Evolutionary conservation across 2,329 filamentous ascomycete genomes (phyloP), one percentile per base, ranked within the genome.

Genomic region (Venturia nashicola): DNA sequence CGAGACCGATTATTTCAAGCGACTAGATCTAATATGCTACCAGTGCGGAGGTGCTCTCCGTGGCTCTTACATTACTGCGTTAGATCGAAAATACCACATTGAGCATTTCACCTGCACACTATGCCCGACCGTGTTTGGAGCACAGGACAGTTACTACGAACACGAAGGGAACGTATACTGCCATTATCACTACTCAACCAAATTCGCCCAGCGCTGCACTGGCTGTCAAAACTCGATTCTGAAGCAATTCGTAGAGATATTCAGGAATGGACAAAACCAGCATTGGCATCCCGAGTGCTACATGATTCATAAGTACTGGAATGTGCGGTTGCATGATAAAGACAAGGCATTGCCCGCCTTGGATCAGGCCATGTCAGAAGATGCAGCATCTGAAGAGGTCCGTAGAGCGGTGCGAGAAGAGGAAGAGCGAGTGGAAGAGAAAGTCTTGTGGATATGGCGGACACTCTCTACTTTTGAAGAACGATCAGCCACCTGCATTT

Each of bases 251-350:
- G 94, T 99, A 66, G 94, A 99, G 76, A 97, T 99, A 66, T 99
- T 92, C 76, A 88, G 94, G 69, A 97, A 97, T 75, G 93, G 93
- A 1, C 90, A 96, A 73, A 97, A 97, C 72, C 94, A 99, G 72
- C 94, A 99, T 74, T 99, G 94, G 94, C 94, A 99, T 73, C 94
- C 94, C 1, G 94, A 99, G 76, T 99, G 94, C 76, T 99, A 99
- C 76, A 99, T 99, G 94, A 99, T 99, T 67, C 94, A 99, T 78
- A 99, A 99, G 72, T 99, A 97, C 76, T 99, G 94, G 94, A 99
- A 97, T 73, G 94, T 99, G 65, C 87, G 94, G 61, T 80, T 99
- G 44, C 76, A 79, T 66, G 74, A 76, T 5, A 34, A 36, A 27
- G 55, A 65, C 11, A 61, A 65, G 32, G 23, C 39, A 43, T n/a